Conservation (phyloP, 441 rosid genomes). For the Kokia cookei region DNA sequence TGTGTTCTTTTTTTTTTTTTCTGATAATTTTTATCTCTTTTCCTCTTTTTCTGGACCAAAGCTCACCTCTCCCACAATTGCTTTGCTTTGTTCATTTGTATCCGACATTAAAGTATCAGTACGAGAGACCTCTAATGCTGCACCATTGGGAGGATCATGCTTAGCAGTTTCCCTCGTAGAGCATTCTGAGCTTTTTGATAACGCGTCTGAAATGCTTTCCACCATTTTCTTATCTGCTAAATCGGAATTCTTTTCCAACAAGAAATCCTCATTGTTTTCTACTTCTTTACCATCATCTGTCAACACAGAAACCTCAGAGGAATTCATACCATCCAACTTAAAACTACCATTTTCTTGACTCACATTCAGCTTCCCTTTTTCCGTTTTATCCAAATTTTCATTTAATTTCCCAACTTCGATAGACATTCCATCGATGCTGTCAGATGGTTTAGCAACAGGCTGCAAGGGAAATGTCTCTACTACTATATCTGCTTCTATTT, state of each 20-base stretch:
- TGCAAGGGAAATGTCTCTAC: constrained; percentile 65
- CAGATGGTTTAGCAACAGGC: constrained; percentile 23
- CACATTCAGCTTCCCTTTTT: constrained; percentile 20
- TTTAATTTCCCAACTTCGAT: constrained; percentile 13
- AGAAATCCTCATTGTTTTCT: constrained; percentile 5
- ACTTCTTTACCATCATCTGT: constrained; percentile 12
- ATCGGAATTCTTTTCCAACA: constrained; percentile 8
- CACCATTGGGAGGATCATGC: constrained; percentile 11
- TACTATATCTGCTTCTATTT: constrained; percentile 32
- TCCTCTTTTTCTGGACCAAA: not conserved
- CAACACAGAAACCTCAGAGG: constrained; percentile 19
- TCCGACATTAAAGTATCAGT: constrained; percentile 22
- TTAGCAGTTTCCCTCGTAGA: not conserved
- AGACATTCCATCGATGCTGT: constrained; percentile 14
- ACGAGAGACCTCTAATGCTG: constrained; percentile 16
- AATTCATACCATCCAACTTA: constrained; percentile 10
- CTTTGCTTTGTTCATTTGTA: constrained; percentile 15
- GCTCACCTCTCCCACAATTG: constrained; percentile 25
- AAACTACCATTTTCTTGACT: constrained; percentile 16
- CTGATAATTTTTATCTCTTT: no score
- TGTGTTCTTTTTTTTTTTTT: no score
- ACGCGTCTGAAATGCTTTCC: constrained; percentile 20
- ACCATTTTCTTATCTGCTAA: constrained; percentile 20
- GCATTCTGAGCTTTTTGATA: constrained; percentile 19
- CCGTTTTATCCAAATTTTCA: constrained; percentile 23